A percentile compares a stretch with the other conserved stretches of the same genome.
Evolutionary conservation across 2,329 filamentous ascomycete species (phyloP).

Genomic region (Microsporum canis): DNA sequence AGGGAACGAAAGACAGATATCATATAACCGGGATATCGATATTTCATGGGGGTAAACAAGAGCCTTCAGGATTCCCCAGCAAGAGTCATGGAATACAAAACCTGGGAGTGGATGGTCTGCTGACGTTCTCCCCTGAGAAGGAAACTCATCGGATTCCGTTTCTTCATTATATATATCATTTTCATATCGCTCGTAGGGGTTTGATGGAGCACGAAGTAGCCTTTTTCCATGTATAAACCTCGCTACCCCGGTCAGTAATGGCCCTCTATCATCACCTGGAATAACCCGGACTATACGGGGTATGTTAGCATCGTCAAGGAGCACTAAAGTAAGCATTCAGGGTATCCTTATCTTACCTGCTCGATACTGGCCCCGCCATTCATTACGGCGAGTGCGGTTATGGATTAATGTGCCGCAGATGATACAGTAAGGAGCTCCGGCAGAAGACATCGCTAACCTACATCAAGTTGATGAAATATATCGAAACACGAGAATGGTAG

Average conservation of each 20-base stretch:
- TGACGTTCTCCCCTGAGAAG: conserved; percentile 8
- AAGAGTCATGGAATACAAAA: conserved; percentile 17
- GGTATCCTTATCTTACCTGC: conserved; percentile 9
- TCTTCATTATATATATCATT: conserved; percentile 7
- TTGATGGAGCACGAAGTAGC: conserved; percentile 8
- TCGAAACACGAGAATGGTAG: not conserved
- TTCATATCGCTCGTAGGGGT: conserved; percentile 9
- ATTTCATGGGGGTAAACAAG: conserved; percentile 12
- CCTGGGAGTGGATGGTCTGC: conserved; percentile 8
- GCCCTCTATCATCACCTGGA: conserved; percentile 7
- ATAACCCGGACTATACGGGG: conserved; percentile 12
- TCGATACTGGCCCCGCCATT: conserved; percentile 13
- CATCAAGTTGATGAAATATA: not conserved
- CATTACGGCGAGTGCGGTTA: conserved; percentile 4
- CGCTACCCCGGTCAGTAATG: conserved; percentile 16
- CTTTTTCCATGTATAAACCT: conserved; percentile 4
- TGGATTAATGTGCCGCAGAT: conserved; percentile 13
- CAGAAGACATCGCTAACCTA: not conserved
- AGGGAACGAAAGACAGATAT: conserved; percentile 16
- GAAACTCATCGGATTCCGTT: conserved; percentile 9
- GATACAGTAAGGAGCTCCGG: conserved; percentile 6
- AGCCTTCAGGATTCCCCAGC: conserved; percentile 15
- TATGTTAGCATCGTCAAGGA: not conserved
- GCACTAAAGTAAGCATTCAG: not conserved
- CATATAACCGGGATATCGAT: conserved; percentile 15